phyloP scores from a whole-genome alignment of 805 yeast species.

The Nakazawaea holstii region DNA sequence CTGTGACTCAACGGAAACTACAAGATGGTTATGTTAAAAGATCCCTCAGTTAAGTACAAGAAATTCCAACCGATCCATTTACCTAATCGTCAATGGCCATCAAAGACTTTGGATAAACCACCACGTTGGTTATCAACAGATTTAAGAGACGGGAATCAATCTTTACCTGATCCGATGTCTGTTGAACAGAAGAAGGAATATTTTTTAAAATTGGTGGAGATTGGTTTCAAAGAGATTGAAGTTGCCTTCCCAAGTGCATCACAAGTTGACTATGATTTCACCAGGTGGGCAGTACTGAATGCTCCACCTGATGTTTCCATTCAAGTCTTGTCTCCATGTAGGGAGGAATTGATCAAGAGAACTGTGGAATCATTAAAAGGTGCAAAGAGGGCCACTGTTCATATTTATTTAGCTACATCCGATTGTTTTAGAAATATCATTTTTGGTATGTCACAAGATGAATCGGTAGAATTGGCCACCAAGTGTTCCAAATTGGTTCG shows the following conservation, averaged over 20 bases:
- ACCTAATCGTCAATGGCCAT: constrained; percentile 70
- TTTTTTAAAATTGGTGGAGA: constrained; percentile 59
- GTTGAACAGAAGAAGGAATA: constrained; percentile 69
- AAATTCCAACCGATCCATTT: constrained; percentile 51
- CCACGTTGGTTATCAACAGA: constrained; percentile 86
- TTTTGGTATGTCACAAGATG: constrained; percentile 56
- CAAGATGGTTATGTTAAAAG: constrained; percentile 33
- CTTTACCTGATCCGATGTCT: constrained; percentile 85
- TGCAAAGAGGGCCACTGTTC: constrained; percentile 72
- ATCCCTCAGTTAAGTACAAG: constrained; percentile 60
- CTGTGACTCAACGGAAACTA: no score
- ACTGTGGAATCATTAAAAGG: constrained; percentile 71
- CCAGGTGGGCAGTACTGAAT: constrained; percentile 64
- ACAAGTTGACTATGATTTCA: constrained; percentile 76
- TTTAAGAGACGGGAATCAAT: constrained; percentile 79
- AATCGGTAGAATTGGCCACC: constrained; percentile 56
- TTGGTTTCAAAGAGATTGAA: constrained; percentile 81
- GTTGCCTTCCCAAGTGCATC: constrained; percentile 81
- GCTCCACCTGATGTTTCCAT: constrained; percentile 75
- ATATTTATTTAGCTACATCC: constrained; percentile 71
- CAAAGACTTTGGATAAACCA: constrained; percentile 47
- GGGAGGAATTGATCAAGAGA: constrained; percentile 65
- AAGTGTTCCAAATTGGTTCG: constrained; percentile 59
- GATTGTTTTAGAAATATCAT: constrained; percentile 71
- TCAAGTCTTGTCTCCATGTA: constrained; percentile 73